Base-by-base conservation (phyloP, 106 monocot species). In the Dendrobium officinale region DNA sequence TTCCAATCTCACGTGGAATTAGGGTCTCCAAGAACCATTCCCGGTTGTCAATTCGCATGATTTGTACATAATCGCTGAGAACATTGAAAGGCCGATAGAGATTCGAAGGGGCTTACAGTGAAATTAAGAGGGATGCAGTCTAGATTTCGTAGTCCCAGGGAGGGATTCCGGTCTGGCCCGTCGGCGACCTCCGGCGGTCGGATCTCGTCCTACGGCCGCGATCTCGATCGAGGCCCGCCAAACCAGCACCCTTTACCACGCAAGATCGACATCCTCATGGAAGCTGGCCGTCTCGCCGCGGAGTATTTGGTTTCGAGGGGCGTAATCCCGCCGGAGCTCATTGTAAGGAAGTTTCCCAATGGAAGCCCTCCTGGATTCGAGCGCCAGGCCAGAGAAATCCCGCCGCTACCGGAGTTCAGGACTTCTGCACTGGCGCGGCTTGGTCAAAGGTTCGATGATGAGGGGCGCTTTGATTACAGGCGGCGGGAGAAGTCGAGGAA, bases 261-360 rank as follows among this genome's bases (percentile, higher is more conserved):
- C 26, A 90, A 90, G 73, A 44, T 78, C 9, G 94, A 92, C 56
- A 83, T 97, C 56, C 73, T 97, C n/a, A 85, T 90, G 80, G 87
- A 92, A 56, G 96, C 92, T 0, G 96, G 96, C 29, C 87, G 90
- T 26, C 88, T 97, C 6, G 94, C 96, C 42, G 92, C 96, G 17
- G 94, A 92, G 85, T 94, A 97, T 79, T 83, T 97, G 74, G 92
- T 92, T 18, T 78, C 84, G 15, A 90, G 88, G 82, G 96, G 96
- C 8, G 58, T 89, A 26, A 83, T 97, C 9, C 89, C 86, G 9
- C 79, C 87, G 3, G 78, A 42, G 77, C 86, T 19, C 42, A 51
- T 26, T 42, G 13, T 24, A 3, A 54, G 73, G 27, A 86, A 31
- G 37, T 75, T 67, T 49, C 77, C 75, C 9, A 83, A 59, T n/a